These are phyloP conservation scores for Poteriospumella lacustris DNA, from an alignment of 108 stramenopile genomes.

Conservation along the genomic window DNA sequence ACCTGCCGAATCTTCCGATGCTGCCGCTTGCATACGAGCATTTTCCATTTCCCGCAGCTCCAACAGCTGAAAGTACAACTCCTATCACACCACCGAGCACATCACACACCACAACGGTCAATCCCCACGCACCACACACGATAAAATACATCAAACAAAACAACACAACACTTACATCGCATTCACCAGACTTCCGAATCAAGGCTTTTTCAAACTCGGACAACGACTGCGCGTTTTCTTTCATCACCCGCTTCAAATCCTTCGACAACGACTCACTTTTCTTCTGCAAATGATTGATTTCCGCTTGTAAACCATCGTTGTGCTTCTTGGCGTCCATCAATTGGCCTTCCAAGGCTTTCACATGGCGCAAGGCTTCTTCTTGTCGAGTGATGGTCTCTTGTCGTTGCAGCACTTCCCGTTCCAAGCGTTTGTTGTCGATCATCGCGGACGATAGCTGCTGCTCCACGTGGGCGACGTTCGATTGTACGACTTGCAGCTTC, in stretches of 20 bases:
- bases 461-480: background rate
- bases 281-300: constrained; percentile 12
- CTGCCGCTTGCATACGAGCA: too few species aligned
- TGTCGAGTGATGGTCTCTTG: background rate
- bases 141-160: too few species aligned
- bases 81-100: too few species aligned
- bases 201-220: constrained; percentile 17
- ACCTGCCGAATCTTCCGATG: too few species aligned
- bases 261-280: background rate
- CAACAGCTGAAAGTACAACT: too few species aligned
- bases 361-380: background rate
- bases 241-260: constrained; percentile 10
- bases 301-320: background rate
- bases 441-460: background rate
- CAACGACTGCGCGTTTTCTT: background rate
- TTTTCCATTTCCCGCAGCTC: too few species aligned
- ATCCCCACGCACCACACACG: too few species aligned
- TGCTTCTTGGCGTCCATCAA: background rate
- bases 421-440: background rate
- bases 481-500: too few species aligned
- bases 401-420: background rate
- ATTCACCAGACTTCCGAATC: background rate
- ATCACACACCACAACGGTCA: too few species aligned
- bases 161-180: constrained; percentile 19
- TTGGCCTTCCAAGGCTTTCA: background rate